These are phyloP conservation scores for Pseudopediastrum boryanum DNA, from an alignment of 139 green algal species.

Conservation along the genomic window DNA sequence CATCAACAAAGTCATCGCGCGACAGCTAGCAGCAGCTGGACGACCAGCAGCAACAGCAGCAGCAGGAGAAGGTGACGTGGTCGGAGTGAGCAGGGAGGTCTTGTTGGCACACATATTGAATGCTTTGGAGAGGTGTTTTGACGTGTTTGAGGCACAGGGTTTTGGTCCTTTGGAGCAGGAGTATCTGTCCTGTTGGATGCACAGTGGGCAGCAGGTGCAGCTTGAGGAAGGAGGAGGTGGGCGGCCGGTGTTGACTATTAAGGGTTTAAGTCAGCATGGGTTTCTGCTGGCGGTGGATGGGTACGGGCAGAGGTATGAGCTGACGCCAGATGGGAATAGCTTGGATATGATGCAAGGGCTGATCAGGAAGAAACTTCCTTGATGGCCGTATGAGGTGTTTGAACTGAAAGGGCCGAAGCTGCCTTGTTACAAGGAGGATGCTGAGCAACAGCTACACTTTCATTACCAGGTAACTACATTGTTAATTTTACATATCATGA, in stretches of 20 bases:
- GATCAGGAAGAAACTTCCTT: constrained; percentile 53
- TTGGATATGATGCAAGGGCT: constrained; percentile 77
- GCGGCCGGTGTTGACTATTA: constrained; percentile 25
- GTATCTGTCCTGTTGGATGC: constrained; percentile 84
- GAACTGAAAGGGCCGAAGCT: too few species aligned
- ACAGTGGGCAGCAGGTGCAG: constrained; percentile 73
- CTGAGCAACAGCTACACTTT: too few species aligned
- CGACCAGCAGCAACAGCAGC: constrained; percentile 11
- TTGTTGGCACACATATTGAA: constrained; percentile 38
- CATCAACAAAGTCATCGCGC: constrained; percentile 72
- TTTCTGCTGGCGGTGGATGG: constrained; percentile 80
- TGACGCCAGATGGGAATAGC: constrained; percentile 93
- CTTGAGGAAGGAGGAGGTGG: constrained; percentile 9
- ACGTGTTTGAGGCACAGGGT: constrained; percentile 60
- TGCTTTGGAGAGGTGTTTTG: constrained; percentile 44
- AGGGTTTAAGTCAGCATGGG: constrained; percentile 53
- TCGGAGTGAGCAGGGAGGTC: constrained; percentile 22
- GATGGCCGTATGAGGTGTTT: too few species aligned
- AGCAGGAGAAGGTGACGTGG: constrained; percentile 5
- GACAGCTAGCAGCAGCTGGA: constrained; percentile 3
- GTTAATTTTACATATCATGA: too few species aligned
- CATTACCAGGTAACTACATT: too few species aligned
- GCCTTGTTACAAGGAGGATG: too few species aligned
- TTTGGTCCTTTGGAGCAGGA: constrained; percentile 70
- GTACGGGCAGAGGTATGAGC: constrained; percentile 69